Percentiles rank a stretch among this genome's conserved stretches.
phyloP scores from a whole-genome alignment of 1,284 basidiomycete species.

The Moniliella sp. region DNA sequence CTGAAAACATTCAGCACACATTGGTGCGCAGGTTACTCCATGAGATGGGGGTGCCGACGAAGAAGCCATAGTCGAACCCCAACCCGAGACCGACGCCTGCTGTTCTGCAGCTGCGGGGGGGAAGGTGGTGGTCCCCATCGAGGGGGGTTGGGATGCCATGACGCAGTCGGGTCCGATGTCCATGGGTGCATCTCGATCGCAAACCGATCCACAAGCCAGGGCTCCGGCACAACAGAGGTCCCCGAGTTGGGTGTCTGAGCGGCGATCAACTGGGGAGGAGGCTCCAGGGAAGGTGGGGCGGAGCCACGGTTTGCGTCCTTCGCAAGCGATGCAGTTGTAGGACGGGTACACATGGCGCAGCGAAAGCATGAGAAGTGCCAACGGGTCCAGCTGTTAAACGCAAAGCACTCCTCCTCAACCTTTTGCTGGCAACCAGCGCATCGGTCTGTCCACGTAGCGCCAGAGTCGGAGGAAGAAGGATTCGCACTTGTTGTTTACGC shows the following conservation, averaged over 20 bases:
- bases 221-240: background rate
- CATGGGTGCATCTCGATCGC: background rate
- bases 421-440: conserved; percentile 71
- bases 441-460: conserved; percentile 45
- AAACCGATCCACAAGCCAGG: background rate
- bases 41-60: no score
- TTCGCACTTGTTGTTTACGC: conserved; percentile 21
- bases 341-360: conserved; percentile 57
- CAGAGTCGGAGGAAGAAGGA: conserved; percentile 4
- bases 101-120: no score
- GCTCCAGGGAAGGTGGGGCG: background rate
- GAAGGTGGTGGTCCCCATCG: no score
- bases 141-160: background rate
- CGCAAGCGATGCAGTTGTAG: conserved; percentile 37
- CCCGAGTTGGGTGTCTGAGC: no score
- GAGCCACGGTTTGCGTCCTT: background rate
- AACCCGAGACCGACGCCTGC: no score
- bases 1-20: no score
- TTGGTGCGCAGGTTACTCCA: no score
- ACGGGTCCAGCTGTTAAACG: conserved; percentile 72
- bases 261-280: no score
- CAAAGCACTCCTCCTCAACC: conserved; percentile 87
- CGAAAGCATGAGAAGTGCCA: conserved; percentile 87
- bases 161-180: background rate
- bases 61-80: no score